Evolutionary conservation across 805 yeast species (phyloP).

Genomic region (Lipomyces spencermartinsiae): DNA sequence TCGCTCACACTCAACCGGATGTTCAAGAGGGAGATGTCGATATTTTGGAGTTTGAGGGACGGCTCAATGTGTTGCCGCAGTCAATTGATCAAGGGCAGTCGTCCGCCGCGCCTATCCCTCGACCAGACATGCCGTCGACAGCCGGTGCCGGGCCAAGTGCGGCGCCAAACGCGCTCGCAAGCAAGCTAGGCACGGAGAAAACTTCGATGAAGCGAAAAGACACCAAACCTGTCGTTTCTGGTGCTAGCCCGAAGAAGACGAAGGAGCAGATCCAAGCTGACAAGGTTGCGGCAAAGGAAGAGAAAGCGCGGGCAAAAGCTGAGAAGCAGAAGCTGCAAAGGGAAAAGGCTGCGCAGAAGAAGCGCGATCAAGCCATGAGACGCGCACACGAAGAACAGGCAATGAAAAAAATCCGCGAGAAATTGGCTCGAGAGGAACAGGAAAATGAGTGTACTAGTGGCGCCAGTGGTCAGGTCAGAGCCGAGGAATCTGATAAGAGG

Average conservation of each 20-base stretch:
- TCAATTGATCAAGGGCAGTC: not conserved
- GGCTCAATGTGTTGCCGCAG: not conserved
- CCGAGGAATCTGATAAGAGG: not conserved
- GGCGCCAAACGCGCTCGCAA: not conserved
- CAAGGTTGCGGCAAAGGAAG: slow-evolving; percentile 18
- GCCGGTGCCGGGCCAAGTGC: not conserved
- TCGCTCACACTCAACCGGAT: not conserved
- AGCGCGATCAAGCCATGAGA: slow-evolving; percentile 13
- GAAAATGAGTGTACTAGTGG: slow-evolving; percentile 3
- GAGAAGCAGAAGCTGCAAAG: slow-evolving; percentile 20
- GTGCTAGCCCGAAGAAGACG: slow-evolving; percentile 10
- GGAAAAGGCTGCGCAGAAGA: slow-evolving; percentile 24
- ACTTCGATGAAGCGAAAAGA: not conserved
- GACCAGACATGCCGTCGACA: not conserved
- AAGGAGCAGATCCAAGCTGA: slow-evolving; percentile 22
- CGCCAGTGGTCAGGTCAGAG: not conserved
- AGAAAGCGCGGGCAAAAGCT: slow-evolving; percentile 18
- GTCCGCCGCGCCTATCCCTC: not conserved
- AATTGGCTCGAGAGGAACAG: slow-evolving; percentile 16
- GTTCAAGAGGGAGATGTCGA: not conserved
- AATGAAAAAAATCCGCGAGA: slow-evolving; percentile 27
- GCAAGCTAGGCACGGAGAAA: not conserved
- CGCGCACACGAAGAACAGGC: slow-evolving; percentile 22
- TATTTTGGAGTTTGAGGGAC: slow-evolving; percentile 5
- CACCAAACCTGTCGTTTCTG: not conserved